These are phyloP conservation scores for Crucihimalaya himalaica DNA, from an alignment of 345 rosid genomes.

Conservation along the genomic window DNA sequence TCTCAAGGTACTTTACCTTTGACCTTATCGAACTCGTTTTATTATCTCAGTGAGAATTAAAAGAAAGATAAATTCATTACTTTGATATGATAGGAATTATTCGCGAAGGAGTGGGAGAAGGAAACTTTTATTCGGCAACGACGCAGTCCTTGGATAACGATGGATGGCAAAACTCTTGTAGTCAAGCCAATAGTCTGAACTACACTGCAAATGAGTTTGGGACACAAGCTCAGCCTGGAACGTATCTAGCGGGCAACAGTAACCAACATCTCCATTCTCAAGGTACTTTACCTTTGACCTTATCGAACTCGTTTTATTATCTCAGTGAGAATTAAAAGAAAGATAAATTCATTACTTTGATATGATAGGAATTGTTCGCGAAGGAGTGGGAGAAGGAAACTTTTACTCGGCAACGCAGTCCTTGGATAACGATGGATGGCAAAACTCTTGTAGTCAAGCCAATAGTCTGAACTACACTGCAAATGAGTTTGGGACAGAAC, in stretches of 20 bases:
- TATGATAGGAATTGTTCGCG: constrained; percentile 10
- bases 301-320: not conserved
- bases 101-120: too few species aligned
- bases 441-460: constrained; percentile 20
- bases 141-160: not conserved
- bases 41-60: too few species aligned
- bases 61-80: too few species aligned
- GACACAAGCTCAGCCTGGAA: constrained; percentile 16
- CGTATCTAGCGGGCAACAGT: not conserved
- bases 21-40: too few species aligned
- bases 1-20: too few species aligned
- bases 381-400: not conserved
- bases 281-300: constrained; percentile 14
- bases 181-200: not conserved
- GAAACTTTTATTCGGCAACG: too few species aligned
- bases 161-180: constrained; percentile 18
- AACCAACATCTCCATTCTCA: not conserved
- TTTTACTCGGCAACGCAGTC: not conserved
- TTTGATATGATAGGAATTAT: too few species aligned
- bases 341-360: not conserved
- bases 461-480: not conserved
- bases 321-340: not conserved
- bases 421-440: not conserved
- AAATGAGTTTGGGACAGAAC: constrained; percentile 1
- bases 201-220: not conserved